Evolutionary conservation across 345 rosid species (phyloP).

Genomic region (Cardamine resedifolia): DNA sequence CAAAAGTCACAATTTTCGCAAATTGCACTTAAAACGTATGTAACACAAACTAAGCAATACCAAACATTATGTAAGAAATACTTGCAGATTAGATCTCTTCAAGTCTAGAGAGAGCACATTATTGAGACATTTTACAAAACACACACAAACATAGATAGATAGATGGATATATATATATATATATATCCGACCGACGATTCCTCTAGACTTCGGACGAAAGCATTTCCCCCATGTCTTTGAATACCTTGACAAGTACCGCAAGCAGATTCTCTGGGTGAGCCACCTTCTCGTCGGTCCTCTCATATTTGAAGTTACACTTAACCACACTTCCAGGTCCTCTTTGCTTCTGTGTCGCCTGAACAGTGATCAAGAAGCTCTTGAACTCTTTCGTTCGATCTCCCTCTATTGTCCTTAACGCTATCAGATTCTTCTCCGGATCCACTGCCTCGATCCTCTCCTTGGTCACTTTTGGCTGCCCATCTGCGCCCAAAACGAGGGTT

Average conservation of each 20-base stretch:
- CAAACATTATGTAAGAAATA: not conserved
- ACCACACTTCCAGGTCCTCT: conserved; percentile 24
- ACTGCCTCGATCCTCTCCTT: not conserved
- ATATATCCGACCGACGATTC: not conserved
- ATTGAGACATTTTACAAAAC: not conserved
- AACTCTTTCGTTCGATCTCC: conserved; percentile 31
- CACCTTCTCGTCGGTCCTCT: conserved; percentile 13
- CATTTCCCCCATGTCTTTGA: conserved; percentile 8
- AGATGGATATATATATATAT: conserved; percentile 6
- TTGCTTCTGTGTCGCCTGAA: conserved; percentile 23
- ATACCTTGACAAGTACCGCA: not conserved
- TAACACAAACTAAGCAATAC: not conserved
- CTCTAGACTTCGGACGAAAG: conserved; percentile 7
- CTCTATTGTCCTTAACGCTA: not conserved
- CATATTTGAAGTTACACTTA: conserved; percentile 27
- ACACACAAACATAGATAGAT: conserved; percentile 11
- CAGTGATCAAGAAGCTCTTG: conserved; percentile 5
- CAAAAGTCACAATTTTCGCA: not conserved
- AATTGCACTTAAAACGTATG: not conserved
- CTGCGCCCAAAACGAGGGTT: not conserved
- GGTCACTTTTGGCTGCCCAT: conserved; percentile 16
- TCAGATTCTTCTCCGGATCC: conserved; percentile 7
- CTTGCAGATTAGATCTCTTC: conserved; percentile 9
- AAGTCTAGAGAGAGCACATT: conserved; percentile 8
- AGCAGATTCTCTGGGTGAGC: conserved; percentile 28